Evolutionary conservation across 441 rosid genomes (phyloP).

Genomic region (Macaranga tanarius): DNA sequence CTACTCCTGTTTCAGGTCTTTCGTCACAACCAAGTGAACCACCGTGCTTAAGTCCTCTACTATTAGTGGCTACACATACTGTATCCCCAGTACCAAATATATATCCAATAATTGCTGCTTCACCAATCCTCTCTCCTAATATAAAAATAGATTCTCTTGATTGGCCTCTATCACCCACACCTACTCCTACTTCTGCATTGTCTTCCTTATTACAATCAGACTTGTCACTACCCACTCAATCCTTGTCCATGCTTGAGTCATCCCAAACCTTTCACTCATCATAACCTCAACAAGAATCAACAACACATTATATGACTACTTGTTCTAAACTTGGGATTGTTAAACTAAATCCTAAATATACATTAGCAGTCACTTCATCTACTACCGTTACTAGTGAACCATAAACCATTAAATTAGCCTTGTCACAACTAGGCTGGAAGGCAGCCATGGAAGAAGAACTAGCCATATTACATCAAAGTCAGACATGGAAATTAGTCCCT

Average conservation of each 20-base stretch:
- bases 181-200: not conserved
- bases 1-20: not conserved
- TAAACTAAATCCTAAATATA: conserved; percentile 3
- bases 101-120: not conserved
- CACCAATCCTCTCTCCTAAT: not conserved
- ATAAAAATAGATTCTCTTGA: not conserved
- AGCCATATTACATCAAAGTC: not conserved
- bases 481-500: too few species aligned
- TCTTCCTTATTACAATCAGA: too few species aligned
- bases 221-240: not conserved
- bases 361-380: not conserved
- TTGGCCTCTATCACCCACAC: not conserved
- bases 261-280: not conserved
- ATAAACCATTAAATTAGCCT: not conserved
- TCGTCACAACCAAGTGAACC: not conserved
- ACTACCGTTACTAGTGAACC: not conserved
- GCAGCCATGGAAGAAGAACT: too few species aligned
- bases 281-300: not conserved
- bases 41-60: not conserved
- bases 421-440: not conserved
- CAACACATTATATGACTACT: not conserved
- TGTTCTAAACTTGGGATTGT: not conserved
- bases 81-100: not conserved
- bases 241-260: not conserved
- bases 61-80: not conserved